Conservation (phyloP, 2,329 filamentous ascomycete species). For the Paecilomyces dactylethromorphus region DNA sequence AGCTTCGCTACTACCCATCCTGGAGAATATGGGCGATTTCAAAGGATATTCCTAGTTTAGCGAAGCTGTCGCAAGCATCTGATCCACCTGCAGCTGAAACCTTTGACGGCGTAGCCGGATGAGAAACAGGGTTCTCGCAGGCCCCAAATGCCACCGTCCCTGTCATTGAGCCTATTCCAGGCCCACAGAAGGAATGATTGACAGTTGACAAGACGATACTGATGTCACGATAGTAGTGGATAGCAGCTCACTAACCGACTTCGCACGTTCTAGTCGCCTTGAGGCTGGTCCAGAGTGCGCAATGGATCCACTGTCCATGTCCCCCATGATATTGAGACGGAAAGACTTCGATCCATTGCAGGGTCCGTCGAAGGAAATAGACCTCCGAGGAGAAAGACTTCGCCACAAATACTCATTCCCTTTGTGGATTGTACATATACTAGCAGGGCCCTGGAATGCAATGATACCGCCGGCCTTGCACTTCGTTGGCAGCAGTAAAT, state of each 20-base stretch:
- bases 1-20: neutral
- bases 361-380: neutral
- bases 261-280: neutral
- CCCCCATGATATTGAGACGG: neutral
- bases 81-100: neutral
- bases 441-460: neutral
- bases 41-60: neutral
- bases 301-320: neutral
- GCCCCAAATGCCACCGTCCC: neutral
- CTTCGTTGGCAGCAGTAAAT: neutral
- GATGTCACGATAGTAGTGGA: neutral
- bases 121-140: neutral
- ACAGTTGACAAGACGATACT: neutral
- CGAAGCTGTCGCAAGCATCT: neutral
- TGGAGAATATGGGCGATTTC: neutral
- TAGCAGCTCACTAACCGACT: neutral
- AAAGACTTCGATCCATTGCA: neutral
- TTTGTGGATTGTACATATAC: neutral
- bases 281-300: neutral
- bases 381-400: too few relatives aligned
- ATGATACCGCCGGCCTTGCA: neutral
- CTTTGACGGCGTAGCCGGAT: neutral
- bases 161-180: neutral
- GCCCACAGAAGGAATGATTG: neutral
- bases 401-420: neutral